A percentile compares a stretch with the other conserved stretches of the same genome.
Evolutionary conservation across 352 stramenopile species (phyloP).

Genomic region (Pythium rhizo-oryzae): DNA sequence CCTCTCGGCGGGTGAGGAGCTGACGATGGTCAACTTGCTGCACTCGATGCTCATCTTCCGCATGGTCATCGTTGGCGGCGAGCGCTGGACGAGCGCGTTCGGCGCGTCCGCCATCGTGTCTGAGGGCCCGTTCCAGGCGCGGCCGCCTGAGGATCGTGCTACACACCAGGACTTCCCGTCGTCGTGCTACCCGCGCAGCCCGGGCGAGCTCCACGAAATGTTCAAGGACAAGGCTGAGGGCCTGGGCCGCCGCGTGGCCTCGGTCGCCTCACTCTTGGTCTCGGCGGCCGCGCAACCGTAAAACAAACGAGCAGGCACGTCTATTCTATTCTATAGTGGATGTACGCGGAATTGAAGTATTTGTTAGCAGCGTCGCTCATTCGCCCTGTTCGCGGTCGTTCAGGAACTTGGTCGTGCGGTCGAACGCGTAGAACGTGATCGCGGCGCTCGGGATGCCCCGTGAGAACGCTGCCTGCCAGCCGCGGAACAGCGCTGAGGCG

Average conservation of each 20-base stretch:
- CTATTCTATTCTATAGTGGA: not conserved
- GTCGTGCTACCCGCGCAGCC: conserved; percentile 58
- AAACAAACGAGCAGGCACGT: not conserved
- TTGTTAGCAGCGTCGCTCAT: not conserved
- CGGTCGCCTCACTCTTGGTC: conserved; percentile 35
- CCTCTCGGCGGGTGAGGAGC: conserved; percentile 81
- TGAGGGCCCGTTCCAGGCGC: conserved; percentile 67
- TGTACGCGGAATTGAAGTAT: too few relatives aligned
- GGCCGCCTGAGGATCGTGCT: conserved; percentile 4
- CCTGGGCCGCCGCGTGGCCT: conserved; percentile 67
- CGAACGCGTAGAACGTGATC: conserved; percentile 84
- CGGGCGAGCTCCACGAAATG: conserved; percentile 64
- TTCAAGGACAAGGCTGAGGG: conserved; percentile 85
- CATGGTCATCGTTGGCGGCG: conserved; percentile 83
- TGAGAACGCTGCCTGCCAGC: conserved; percentile 83
- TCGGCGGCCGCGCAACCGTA: not conserved
- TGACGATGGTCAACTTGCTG: conserved; percentile 86
- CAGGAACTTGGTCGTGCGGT: conserved; percentile 60
- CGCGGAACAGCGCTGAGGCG: conserved; percentile 67
- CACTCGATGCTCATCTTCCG: conserved; percentile 90
- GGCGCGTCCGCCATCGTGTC: conserved; percentile 80
- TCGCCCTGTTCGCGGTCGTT: conserved; percentile 33
- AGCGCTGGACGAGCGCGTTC: conserved; percentile 87
- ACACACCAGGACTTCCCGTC: conserved; percentile 41
- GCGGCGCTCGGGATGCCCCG: conserved; percentile 72